Evolutionary conservation across 768 basidiomycete species (phyloP).

Genomic region (Lactarius trivialis): DNA sequence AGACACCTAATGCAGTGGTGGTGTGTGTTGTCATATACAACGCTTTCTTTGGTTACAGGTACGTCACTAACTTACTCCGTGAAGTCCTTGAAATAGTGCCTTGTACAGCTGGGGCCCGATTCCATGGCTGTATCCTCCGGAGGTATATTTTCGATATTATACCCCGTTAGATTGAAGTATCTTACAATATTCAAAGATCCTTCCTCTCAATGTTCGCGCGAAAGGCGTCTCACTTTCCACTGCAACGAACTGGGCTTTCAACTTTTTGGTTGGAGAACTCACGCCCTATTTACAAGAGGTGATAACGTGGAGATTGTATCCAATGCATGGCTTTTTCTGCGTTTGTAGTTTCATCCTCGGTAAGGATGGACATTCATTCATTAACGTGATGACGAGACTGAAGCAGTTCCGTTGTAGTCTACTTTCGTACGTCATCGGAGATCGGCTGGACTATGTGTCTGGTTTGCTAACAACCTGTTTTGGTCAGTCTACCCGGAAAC

Average conservation of each 20-base stretch:
- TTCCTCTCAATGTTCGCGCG: conserved; percentile 82
- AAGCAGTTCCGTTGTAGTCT: conserved; percentile 41
- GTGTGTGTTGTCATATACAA: conserved; percentile 88
- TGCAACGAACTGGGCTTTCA: conserved; percentile 80
- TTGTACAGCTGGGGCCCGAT: conserved; percentile 71
- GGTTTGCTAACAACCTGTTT: neutral
- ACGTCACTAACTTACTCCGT: conserved; percentile 12
- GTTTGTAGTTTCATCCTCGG: conserved; percentile 78
- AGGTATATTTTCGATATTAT: conserved; percentile 39
- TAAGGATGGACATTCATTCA: conserved; percentile 29
- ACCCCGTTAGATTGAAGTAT: neutral
- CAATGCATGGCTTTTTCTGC: conserved; percentile 94
- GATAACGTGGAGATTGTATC: conserved; percentile 88
- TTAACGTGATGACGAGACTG: conserved; percentile 6
- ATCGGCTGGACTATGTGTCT: neutral
- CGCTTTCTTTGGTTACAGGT: conserved; percentile 88
- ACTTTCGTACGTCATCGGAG: conserved; percentile 47
- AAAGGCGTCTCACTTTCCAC: conserved; percentile 96
- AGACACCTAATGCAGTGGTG: conserved; percentile 84
- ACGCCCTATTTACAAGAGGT: conserved; percentile 83
- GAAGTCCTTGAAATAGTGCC: neutral
- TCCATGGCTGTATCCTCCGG: conserved; percentile 85
- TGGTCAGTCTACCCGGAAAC: conserved; percentile 76
- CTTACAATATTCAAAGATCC: conserved; percentile 50
- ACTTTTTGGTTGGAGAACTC: conserved; percentile 81